Evolutionary conservation across 345 rosid genomes (phyloP).

Genomic region (Anacardium occidentale): DNA sequence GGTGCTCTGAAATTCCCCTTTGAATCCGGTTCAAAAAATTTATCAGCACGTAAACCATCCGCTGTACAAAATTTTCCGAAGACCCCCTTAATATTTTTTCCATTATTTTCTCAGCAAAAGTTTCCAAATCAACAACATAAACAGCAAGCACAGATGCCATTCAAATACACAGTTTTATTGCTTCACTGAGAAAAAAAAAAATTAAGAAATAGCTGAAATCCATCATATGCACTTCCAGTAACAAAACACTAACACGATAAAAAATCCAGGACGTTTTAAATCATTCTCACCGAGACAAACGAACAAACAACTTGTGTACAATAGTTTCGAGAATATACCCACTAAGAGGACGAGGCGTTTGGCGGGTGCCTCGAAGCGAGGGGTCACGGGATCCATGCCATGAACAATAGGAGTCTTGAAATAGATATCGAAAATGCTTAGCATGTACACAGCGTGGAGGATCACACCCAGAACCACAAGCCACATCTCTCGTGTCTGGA

Average conservation of each 20-base stretch:
- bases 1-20: slow-evolving; percentile 81
- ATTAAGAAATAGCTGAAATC: neutral
- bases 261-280: too few species aligned
- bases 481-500: slow-evolving; percentile 72
- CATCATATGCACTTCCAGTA: neutral
- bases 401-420: slow-evolving; percentile 97
- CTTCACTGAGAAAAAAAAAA: neutral
- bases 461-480: slow-evolving; percentile 71
- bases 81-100: neutral
- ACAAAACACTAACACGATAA: neutral
- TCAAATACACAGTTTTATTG: too few species aligned
- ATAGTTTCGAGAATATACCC: slow-evolving; percentile 35
- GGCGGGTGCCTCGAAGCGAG: slow-evolving; percentile 76
- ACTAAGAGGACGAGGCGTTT: slow-evolving; percentile 88
- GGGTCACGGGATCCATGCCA: slow-evolving; percentile 84
- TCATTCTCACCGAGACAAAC: slow-evolving; percentile 12
- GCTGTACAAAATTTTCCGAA: slow-evolving; percentile 43
- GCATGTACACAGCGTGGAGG: slow-evolving; percentile 89
- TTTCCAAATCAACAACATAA: neutral
- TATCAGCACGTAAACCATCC: slow-evolving; percentile 96
- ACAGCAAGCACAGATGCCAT: too few species aligned
- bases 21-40: slow-evolving; percentile 84
- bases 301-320: neutral
- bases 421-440: slow-evolving; percentile 95
- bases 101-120: neutral